Evolutionary conservation across 2,329 filamentous ascomycete genomes (phyloP), one percentile per base, ranked within the genome.

Genomic region (Teratosphaeria viscida): DNA sequence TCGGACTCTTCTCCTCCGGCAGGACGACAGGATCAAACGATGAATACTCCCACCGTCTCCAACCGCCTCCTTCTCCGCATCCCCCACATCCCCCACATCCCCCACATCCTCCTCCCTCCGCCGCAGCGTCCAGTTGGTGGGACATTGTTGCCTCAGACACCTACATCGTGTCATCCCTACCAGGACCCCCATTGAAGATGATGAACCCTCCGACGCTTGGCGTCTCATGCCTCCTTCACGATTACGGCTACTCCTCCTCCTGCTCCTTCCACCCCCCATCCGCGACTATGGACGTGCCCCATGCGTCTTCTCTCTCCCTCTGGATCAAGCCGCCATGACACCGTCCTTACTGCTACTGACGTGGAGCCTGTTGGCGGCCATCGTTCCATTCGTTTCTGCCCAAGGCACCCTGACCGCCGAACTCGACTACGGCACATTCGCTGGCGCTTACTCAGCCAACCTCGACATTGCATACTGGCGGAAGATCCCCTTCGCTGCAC

Each of bases 401-500:
- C 60, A 62, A 26, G 60, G 52, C 16, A 58, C 52, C 0, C 56
- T 61, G 2, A 58, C 56, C 14, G 61, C 61, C 35, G 5, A 60
- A 16, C 66, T 67, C 52, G 58, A 65, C 53, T 66, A 66, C 55
- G 64, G 63, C 52, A 64, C 55, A 5, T 67, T 67, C 60, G 34
- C 57, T 23, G 66, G 64, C 52, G 57, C 63, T 11, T 66, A 63
- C 60, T 64, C 61, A 2, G 27, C 59, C 19, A 49, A 57, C 11
- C 65, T 63, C 60, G 63, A 61, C 61, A 63, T 64, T 26, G 56
- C 55, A 26, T 66, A 65, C 52, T 64, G 61, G 59, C 79, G 78
- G 62, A 84, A 81, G 64, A 84, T 86, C 55, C 83, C 83, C 16
- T 86, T 81, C 52, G 64, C 57, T 47, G 63, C 62, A 35, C 62